These are phyloP conservation scores for Pichia ethanolica DNA, from an alignment of 805 yeast genomes.

Conservation along the genomic window DNA sequence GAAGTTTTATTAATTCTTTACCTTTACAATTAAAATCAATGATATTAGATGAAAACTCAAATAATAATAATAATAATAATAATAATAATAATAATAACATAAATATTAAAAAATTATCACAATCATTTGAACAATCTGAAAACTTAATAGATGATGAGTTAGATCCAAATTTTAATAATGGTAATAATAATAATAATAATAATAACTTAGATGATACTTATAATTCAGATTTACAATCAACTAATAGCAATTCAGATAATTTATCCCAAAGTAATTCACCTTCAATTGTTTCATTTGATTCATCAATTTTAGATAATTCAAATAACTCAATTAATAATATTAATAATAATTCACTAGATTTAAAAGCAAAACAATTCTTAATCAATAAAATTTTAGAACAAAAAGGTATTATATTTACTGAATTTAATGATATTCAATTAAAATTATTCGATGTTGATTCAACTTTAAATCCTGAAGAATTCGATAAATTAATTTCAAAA, in stretches of 20 bases:
- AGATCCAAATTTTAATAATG: not conserved
- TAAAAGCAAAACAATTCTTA: slow-evolving; percentile 8
- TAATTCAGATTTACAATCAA: no score
- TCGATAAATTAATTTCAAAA: slow-evolving; percentile 13
- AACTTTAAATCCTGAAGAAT: slow-evolving; percentile 18
- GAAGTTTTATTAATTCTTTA: slow-evolving; percentile 15
- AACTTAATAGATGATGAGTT: not conserved
- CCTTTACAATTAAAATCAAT: slow-evolving; percentile 13
- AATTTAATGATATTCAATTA: slow-evolving; percentile 20
- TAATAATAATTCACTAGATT: not conserved
- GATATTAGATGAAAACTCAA: slow-evolving; percentile 3
- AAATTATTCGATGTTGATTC: slow-evolving; percentile 25
- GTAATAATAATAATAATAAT: not conserved
- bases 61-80: not conserved
- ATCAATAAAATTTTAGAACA: slow-evolving; percentile 14
- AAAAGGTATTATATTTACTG: slow-evolving; percentile 23
- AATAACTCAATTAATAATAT: not conserved
- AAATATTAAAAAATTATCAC: no score
- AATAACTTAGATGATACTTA: not conserved
- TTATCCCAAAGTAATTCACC: not conserved
- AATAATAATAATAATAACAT: not conserved
- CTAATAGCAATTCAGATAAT: no score
- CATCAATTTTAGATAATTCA: slow-evolving; percentile 1
- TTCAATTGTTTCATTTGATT: slow-evolving; percentile 3
- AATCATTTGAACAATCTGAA: not conserved